Evolutionary conservation across 176 grass and related monocot species (phyloP), one percentile per base, ranked within the genome.

Genomic region (Raddia guianensis): DNA sequence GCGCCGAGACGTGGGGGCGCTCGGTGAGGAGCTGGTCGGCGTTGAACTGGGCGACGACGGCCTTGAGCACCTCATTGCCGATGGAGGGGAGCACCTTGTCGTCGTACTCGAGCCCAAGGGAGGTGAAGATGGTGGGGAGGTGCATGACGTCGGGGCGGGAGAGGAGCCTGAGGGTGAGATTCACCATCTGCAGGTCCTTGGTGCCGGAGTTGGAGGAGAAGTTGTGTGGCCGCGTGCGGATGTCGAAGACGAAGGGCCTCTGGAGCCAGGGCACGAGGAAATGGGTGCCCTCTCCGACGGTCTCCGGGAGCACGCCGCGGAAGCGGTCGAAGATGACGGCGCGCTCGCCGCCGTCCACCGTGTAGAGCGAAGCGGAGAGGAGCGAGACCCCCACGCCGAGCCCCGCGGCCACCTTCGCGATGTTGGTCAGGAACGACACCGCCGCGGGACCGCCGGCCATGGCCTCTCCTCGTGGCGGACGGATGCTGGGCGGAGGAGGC

Each of bases 111-210:
- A 90, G 90, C 44, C 97, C 97, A 62, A 99, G 97, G 66, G 97
- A 99, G 67, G 97, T 99, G 91, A 96, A 99, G 88, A 99, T 99
- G 89, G 97, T 99, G 69, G 97, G 93, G 45, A 99, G 89, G 80
- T 89, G 57, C 5, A 74, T 13, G 40, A 99, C 91, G 65, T 99
- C 97, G 49, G 93, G 93, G 55, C 97, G 90, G 33, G 97, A 99
- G 80, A 99, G 90, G 80, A 99, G 89, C 52, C 97, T 91, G 69
- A 99, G 92, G 27, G 90, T 95, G 76, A 99, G 88, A 75, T 87
- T 99, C 12, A 99, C 97, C 97, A 99, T 99, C 91, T 99, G 97
- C 43, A 99, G 75, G 72, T 99, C 97, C 91, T 99, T 99, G 63
- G 97, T 99, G 73, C 97, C 97, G 16, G 97, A 99, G 52, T 86